Base-by-base conservation (phyloP, 305 asterid genomes). In the Plantago coronopus region DNA sequence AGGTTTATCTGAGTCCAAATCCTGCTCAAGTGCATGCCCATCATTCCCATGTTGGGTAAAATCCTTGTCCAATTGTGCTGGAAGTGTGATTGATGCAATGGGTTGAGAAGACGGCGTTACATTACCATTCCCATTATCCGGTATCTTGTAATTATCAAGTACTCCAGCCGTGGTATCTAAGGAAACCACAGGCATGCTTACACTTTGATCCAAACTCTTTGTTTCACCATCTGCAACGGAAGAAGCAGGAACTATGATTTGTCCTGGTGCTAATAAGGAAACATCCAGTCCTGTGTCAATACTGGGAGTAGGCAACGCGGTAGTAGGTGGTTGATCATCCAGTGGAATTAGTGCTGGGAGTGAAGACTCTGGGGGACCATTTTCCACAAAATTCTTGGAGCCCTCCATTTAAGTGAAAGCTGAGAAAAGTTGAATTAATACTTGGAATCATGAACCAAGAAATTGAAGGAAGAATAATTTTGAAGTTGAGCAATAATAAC, bases 331-430 rank as follows among this genome's bases (percentile, higher is more conserved):
- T 69, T 77, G 81, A 75, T 79, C 81, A 64, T 76, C 76, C 44
- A 64, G 66, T 19, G 79, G 58, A 29, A 72, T 46, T 57, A 60
- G 72, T 38, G 83, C 74, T 34, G 71, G 64, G 42, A 62, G 71
- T 64, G 76, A 58, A 40, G 80, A 62, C 64, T 75, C 85, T 21
- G 72, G 50, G 47, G 76, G 66, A 68, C 72, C 65, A 59, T 68
- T 73, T 69, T 69, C 83, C 17, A 62, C 59, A 13, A 50, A 48
- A 50, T 34, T 64, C 72, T 79, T 70, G 61, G 63, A 70, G 66
- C 74, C 88, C 71, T 80, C 91, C 97, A 91, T 91, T 72, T 68
- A 67, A 64, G 76, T 27, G 58, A 57, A 42, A 69, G 65, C 72
- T 60, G 69, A 25, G 63, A 57, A 62, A 64, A 74, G 68, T 57